A percentile compares a stretch with the other conserved stretches of the same genome.
These are phyloP conservation scores for Kluyveromyces starmeri DNA, from an alignment of 805 yeast genomes.

Conservation along the genomic window DNA sequence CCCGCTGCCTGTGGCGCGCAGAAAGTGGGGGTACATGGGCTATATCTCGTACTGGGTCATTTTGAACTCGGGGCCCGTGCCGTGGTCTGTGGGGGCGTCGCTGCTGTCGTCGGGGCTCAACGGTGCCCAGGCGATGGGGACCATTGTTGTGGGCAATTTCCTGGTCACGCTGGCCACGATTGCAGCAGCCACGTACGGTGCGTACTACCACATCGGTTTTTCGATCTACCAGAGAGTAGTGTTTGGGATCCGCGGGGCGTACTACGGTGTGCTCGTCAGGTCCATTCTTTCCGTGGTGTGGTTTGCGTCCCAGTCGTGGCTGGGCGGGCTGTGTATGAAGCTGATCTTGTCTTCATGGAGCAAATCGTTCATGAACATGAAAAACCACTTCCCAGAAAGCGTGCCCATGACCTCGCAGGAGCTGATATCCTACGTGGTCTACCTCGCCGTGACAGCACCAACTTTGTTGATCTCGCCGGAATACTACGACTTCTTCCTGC, in stretches of 20 bases:
- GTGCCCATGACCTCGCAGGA: constrained; percentile 33
- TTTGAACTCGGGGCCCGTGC: constrained; percentile 30
- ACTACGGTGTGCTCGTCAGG: constrained; percentile 30
- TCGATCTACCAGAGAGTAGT: constrained; percentile 31
- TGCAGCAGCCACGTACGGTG: constrained; percentile 21
- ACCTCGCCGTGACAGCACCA: constrained; percentile 28
- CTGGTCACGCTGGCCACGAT: constrained; percentile 16
- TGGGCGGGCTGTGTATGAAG: constrained; percentile 31
- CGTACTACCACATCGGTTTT: constrained; percentile 30
- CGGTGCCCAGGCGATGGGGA: constrained; percentile 25
- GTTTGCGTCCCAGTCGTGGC: constrained; percentile 33
- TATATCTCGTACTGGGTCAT: constrained; percentile 32
- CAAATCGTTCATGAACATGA: constrained; percentile 18
- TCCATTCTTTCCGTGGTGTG: constrained; percentile 31
- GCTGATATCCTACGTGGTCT: constrained; percentile 33
- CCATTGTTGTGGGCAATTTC: constrained; percentile 17
- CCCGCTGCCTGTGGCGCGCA: constrained; percentile 30
- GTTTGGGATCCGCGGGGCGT: constrained; percentile 31
- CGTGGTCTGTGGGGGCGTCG: constrained; percentile 31
- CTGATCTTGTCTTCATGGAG: constrained; percentile 24
- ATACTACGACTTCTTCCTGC: constrained; percentile 21
- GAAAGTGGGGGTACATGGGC: constrained; percentile 31
- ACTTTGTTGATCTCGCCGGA: constrained; percentile 27
- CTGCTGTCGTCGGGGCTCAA: constrained; percentile 17
- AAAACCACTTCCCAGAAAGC: constrained; percentile 21